Percentiles rank a stretch among this genome's conserved stretches.
These are phyloP conservation scores for Silene latifolia DNA, from an alignment of 148 eudicot genomes.

Conservation along the genomic window DNA sequence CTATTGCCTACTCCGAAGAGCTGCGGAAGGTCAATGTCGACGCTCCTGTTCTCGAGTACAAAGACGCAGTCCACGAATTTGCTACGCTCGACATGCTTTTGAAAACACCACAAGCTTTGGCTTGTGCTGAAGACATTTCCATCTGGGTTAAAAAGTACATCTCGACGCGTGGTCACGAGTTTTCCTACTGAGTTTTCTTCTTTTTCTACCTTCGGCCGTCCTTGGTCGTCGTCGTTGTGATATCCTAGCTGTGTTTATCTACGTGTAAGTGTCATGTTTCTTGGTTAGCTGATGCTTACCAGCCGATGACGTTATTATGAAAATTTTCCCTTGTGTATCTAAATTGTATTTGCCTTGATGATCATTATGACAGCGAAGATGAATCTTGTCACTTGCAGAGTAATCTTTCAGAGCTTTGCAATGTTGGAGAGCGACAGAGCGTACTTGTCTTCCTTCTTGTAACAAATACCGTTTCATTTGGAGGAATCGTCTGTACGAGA, in stretches of 20 bases:
- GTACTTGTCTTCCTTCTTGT: not conserved
- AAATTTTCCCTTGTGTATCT: slow-evolving; percentile 4
- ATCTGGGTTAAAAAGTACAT: slow-evolving; percentile 96
- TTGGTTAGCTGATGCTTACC: not conserved
- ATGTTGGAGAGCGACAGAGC: not conserved
- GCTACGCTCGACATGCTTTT: slow-evolving; percentile 93
- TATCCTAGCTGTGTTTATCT: not conserved
- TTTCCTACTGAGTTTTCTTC: slow-evolving; percentile 54
- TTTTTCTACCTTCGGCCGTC: not conserved
- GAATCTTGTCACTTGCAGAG: not conserved
- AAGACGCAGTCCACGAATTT: slow-evolving; percentile 94
- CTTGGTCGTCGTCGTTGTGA: not conserved
- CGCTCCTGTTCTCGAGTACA: slow-evolving; percentile 89
- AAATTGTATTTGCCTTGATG: not conserved
- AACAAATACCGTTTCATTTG: not conserved
- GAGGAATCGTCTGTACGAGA: too few species aligned
- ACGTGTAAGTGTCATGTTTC: not conserved
- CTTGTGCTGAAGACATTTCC: slow-evolving; percentile 90
- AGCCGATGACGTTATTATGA: not conserved
- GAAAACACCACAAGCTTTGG: slow-evolving; percentile 93
- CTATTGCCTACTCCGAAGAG: slow-evolving; percentile 85
- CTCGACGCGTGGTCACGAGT: slow-evolving; percentile 89
- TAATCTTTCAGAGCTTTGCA: not conserved
- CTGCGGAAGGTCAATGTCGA: slow-evolving; percentile 79
- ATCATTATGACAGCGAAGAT: not conserved